Base-by-base conservation (phyloP, 2,329 filamentous ascomycete genomes). In the Drechslerella dactyloides region DNA sequence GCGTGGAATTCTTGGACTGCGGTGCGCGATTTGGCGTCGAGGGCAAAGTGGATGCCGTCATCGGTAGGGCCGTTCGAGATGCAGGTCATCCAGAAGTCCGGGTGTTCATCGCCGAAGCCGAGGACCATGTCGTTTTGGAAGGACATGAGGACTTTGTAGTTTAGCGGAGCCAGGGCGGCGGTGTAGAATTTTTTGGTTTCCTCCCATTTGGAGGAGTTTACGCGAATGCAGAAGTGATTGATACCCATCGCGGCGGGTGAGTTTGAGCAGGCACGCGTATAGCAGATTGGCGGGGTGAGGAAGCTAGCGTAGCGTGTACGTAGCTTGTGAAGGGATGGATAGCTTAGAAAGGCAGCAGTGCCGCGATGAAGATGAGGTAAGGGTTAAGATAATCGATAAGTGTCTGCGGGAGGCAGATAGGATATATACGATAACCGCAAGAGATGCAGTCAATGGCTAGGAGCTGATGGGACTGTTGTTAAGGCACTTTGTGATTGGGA, bases 211-310 rank as follows among this genome's bases (percentile, higher is more conserved):
- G 53, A 48, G 21, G 23, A 53, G 2, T 44, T 53, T 33, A 70
- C 48, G 40, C 53, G 58, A 54, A 70, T 63, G n/a, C 46, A 33
- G 11, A 70, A 70, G 30, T 70, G 66, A 52, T 60, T 54, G 58
- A 70, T 59, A 7, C 58, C 58, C 66, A 70, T 70, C 30, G 46
- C 59, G 66, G 64, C 15, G 27, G 61, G 40, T 11, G 56, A 56
- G 27, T 56, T 33, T 33, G 27, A 33, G 27, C 3, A 8, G 27
- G 3, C 27, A 33, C n/a, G n/a, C n/a, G n/a, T n/a, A n/a, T n/a
- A n/a, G n/a, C n/a, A n/a, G n/a, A n/a, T n/a, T n/a, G n/a, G n/a
- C n/a, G n/a, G n/a, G n/a, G n/a, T n/a, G n/a, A n/a, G n/a, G n/a
- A n/a, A n/a, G n/a, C n/a, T n/a, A n/a, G n/a, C n/a, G n/a, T n/a